Evolutionary conservation across 805 yeast genomes (phyloP).

Genomic region (Saccharomycopsis sp.): DNA sequence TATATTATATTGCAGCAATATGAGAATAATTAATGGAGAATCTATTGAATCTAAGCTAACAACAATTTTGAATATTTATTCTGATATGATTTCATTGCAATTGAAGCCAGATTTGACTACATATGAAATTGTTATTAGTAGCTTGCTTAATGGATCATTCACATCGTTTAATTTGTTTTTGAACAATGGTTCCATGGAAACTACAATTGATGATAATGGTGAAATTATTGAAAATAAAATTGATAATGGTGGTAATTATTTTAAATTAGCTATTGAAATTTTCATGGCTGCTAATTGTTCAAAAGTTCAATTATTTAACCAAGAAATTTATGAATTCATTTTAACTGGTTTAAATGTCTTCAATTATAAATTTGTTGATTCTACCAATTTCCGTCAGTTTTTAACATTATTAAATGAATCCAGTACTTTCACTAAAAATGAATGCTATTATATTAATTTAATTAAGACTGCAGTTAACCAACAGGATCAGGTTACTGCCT

Average conservation of each 20-base stretch:
- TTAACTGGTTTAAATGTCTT: slow-evolving; percentile 17
- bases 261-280: slow-evolving; percentile 20
- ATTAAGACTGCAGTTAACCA: slow-evolving; percentile 13
- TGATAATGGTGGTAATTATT: slow-evolving; percentile 18
- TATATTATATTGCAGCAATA: slow-evolving; percentile 9
- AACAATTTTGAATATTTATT: slow-evolving; percentile 18
- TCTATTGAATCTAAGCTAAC: slow-evolving; percentile 17
- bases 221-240: neutral
- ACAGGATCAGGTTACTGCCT: neutral
- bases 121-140: slow-evolving; percentile 15
- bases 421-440: slow-evolving; percentile 7
- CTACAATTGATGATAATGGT: slow-evolving; percentile 16
- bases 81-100: slow-evolving; percentile 18
- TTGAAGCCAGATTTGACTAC: slow-evolving; percentile 15
- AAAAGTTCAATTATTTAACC: slow-evolving; percentile 10
- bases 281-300: slow-evolving; percentile 19
- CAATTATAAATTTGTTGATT: slow-evolving; percentile 11
- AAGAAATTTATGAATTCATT: slow-evolving; percentile 15
- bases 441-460: slow-evolving; percentile 16
- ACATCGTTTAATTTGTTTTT: slow-evolving; percentile 7
- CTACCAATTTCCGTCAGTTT: slow-evolving; percentile 14
- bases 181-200: slow-evolving; percentile 9
- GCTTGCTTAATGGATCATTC: slow-evolving; percentile 19
- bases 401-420: slow-evolving; percentile 6
- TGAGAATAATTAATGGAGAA: slow-evolving; percentile 17